These are phyloP conservation scores for Penicillium sp. DNA, from an alignment of 2,329 filamentous ascomycete species.

Conservation along the genomic window DNA sequence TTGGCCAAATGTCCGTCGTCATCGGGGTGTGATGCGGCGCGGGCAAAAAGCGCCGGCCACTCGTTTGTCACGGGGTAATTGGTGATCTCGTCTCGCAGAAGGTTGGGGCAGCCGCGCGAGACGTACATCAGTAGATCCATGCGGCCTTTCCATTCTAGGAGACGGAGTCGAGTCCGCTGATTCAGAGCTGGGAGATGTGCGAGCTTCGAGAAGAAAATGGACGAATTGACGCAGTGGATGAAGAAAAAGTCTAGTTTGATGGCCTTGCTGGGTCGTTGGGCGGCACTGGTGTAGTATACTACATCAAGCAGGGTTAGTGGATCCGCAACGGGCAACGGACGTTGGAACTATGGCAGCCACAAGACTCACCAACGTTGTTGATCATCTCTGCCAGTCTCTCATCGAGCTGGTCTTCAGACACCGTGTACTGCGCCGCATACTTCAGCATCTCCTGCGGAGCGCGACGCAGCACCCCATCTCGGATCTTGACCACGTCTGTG, in stretches of 20 bases:
- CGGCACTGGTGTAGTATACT: slow-evolving; percentile 61
- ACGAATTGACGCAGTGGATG: slow-evolving; percentile 76
- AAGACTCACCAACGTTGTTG: slow-evolving; percentile 57
- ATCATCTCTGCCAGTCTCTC: slow-evolving; percentile 68
- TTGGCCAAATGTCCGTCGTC: slow-evolving; percentile 87
- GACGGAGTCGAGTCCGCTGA: slow-evolving; percentile 64
- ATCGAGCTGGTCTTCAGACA: slow-evolving; percentile 59
- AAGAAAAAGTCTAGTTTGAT: slow-evolving; percentile 81
- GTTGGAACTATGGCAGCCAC: not conserved
- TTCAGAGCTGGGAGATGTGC: slow-evolving; percentile 62
- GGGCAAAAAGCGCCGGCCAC: slow-evolving; percentile 51
- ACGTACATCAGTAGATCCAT: slow-evolving; percentile 74
- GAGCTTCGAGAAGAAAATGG: slow-evolving; percentile 72
- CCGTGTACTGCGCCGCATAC: slow-evolving; percentile 61
- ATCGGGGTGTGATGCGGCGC: slow-evolving; percentile 46
- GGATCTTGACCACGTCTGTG: slow-evolving; percentile 64
- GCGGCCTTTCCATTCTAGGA: slow-evolving; percentile 82
- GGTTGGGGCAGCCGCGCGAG: slow-evolving; percentile 64
- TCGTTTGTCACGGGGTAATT: slow-evolving; percentile 59
- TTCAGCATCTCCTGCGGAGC: slow-evolving; percentile 65
- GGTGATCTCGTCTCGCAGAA: slow-evolving; percentile 61
- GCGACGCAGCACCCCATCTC: slow-evolving; percentile 67
- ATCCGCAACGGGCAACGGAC: no score
- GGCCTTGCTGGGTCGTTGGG: slow-evolving; percentile 64
- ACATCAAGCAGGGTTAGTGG: not conserved